A percentile compares a stretch with the other conserved stretches of the same genome.
Conservation (phyloP, 2,329 filamentous ascomycete genomes). For the Xylaria hypoxylon region DNA sequence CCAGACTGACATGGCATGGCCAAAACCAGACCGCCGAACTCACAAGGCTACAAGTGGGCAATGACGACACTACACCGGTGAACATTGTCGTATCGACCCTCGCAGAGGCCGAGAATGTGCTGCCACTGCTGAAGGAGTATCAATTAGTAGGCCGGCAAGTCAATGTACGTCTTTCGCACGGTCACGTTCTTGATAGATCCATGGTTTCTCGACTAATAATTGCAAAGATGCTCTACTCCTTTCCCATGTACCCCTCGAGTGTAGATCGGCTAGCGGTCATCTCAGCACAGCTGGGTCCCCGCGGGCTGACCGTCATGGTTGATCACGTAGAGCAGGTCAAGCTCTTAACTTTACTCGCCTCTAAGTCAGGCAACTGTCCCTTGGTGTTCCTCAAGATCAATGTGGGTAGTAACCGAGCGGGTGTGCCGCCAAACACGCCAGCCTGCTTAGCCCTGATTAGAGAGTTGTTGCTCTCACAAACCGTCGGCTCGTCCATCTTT, state of each 20-base stretch:
- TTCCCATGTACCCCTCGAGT: constrained; percentile 73
- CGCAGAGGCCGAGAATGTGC: constrained; percentile 76
- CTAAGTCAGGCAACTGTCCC: constrained; percentile 59
- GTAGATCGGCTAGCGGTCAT: constrained; percentile 70
- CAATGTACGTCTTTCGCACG: constrained; percentile 61
- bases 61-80: constrained; percentile 58
- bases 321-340: constrained; percentile 74
- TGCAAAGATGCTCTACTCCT: constrained; percentile 73
- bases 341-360: constrained; percentile 56
- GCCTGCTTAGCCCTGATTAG: constrained; percentile 60
- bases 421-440: constrained; percentile 65
- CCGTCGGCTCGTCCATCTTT: constrained; percentile 56
- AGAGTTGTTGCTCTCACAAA: constrained; percentile 58
- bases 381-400: constrained; percentile 79
- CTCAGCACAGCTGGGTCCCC: constrained; percentile 65
- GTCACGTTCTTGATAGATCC: too few relatives aligned
- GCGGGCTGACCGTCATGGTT: constrained; percentile 72
- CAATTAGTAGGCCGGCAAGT: constrained; percentile 64
- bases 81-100: constrained; percentile 80
- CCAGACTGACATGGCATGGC: constrained; percentile 39
- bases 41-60: constrained; percentile 76
- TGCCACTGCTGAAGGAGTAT: constrained; percentile 70
- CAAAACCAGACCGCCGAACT: constrained; percentile 70
- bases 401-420: constrained; percentile 77
- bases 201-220: not conserved